These are phyloP conservation scores for Starmera dryadoides DNA, from an alignment of 805 yeast genomes.

Conservation along the genomic window DNA sequence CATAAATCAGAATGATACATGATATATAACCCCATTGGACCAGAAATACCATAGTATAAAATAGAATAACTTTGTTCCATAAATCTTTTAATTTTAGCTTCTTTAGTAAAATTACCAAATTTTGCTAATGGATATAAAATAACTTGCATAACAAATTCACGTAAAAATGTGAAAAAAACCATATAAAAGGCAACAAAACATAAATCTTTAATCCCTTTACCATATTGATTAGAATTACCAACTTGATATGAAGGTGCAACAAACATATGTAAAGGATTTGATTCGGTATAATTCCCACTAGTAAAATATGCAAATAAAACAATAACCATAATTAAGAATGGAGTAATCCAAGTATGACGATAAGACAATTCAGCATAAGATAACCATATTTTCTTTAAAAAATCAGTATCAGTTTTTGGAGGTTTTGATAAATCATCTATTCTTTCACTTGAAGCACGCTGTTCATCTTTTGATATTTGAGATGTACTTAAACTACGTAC, in stretches of 20 bases:
- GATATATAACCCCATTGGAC: slow-evolving; percentile 84
- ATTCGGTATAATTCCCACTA: slow-evolving; percentile 48
- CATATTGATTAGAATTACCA: slow-evolving; percentile 63
- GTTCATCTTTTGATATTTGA: slow-evolving; percentile 37
- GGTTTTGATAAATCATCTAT: slow-evolving; percentile 23
- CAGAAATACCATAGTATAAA: slow-evolving; percentile 70
- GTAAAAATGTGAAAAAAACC: slow-evolving; percentile 78
- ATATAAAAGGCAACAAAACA: slow-evolving; percentile 74
- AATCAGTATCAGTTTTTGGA: slow-evolving; percentile 40
- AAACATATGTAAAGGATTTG: slow-evolving; percentile 59
- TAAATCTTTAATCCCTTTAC: slow-evolving; percentile 82
- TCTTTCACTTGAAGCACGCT: slow-evolving; percentile 31
- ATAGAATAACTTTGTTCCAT: slow-evolving; percentile 90
- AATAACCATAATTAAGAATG: slow-evolving; percentile 39
- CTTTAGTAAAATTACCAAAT: slow-evolving; percentile 37
- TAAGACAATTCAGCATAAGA: slow-evolving; percentile 51
- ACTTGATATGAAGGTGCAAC: slow-evolving; percentile 59
- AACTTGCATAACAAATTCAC: slow-evolving; percentile 88
- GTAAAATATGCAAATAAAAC: slow-evolving; percentile 39
- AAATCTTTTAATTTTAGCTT: slow-evolving; percentile 64
- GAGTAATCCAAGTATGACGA: slow-evolving; percentile 66
- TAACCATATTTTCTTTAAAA: slow-evolving; percentile 47
- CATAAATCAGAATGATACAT: slow-evolving; percentile 82
- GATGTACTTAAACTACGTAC: slow-evolving; percentile 65
- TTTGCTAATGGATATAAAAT: slow-evolving; percentile 67